These are phyloP conservation scores for Byssochlamys sp. DNA, from an alignment of 2,329 filamentous ascomycete species.

Conservation along the genomic window DNA sequence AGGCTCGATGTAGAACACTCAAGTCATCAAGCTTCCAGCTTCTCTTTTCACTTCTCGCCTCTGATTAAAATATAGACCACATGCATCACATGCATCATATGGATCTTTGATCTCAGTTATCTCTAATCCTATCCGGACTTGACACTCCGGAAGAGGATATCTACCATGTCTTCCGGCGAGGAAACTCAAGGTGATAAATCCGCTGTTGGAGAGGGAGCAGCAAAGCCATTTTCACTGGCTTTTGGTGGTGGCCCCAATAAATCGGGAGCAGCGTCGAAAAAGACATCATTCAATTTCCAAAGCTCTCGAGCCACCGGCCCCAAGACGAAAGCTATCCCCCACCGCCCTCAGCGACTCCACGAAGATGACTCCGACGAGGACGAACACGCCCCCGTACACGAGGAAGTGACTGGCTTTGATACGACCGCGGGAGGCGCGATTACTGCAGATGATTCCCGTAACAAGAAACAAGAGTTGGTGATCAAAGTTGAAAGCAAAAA, in stretches of 20 bases:
- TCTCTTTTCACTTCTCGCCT: background rate
- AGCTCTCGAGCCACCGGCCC: constrained; percentile 2
- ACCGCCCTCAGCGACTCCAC: constrained; percentile 20
- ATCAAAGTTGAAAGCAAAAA: constrained; percentile 73
- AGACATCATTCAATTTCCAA: constrained; percentile 25
- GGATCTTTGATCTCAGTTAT: background rate
- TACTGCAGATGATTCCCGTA: constrained; percentile 27
- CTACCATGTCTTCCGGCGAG: background rate
- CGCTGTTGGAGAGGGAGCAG: background rate
- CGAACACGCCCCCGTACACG: constrained; percentile 21
- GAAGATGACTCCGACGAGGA: constrained; percentile 48
- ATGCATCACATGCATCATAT: background rate
- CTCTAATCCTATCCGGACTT: background rate
- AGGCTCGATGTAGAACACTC: background rate
- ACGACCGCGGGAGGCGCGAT: constrained; percentile 31
- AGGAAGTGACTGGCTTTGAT: constrained; percentile 49
- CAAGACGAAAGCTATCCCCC: constrained; percentile 13
- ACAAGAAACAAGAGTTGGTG: constrained; percentile 57
- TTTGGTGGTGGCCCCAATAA: constrained; percentile 16
- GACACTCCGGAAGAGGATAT: background rate
- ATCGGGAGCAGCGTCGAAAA: constrained; percentile 33
- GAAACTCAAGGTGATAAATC: background rate
- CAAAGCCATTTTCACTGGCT: background rate
- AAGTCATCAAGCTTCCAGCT: background rate
- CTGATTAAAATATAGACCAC: background rate